These are phyloP conservation scores for Hericium rajendrae DNA, from an alignment of 768 basidiomycete genomes.

Conservation along the genomic window DNA sequence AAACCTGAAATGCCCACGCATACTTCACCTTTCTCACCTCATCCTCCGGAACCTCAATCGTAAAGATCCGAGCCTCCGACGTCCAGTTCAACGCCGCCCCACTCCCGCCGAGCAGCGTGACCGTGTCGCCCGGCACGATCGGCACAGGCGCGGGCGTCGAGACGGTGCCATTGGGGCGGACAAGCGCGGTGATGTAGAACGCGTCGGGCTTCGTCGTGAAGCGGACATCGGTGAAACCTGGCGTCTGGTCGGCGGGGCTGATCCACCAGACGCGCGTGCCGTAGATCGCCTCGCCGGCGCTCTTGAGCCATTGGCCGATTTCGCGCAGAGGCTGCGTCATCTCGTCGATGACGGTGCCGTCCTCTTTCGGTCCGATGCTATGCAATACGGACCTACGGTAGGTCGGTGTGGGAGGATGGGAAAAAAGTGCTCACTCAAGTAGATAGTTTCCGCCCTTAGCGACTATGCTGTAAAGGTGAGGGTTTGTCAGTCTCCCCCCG, in stretches of 20 bases:
- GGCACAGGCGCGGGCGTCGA: slow-evolving; percentile 8
- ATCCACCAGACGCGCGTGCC: slow-evolving; percentile 11
- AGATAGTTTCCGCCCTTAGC: not conserved
- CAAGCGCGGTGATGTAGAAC: slow-evolving; percentile 23
- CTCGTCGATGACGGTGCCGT: slow-evolving; percentile 12
- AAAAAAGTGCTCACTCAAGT: not conserved
- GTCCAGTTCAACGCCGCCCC: slow-evolving; percentile 5
- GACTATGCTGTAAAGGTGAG: not conserved
- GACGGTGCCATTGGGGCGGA: slow-evolving; percentile 1
- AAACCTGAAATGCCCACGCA: not conserved
- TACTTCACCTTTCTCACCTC: not conserved
- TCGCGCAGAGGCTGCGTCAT: slow-evolving; percentile 9
- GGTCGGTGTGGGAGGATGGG: too few relatives aligned
- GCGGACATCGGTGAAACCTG: slow-evolving; percentile 11
- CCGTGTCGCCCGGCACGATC: slow-evolving; percentile 6
- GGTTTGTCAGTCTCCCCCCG: not conserved
- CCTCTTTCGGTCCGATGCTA: slow-evolving; percentile 8
- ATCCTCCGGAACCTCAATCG: not conserved
- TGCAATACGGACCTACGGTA: too few relatives aligned
- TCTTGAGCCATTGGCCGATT: slow-evolving; percentile 13
- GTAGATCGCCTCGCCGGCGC: slow-evolving; percentile 14
- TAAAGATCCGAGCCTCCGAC: not conserved
- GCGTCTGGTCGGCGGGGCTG: not conserved
- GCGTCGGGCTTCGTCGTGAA: slow-evolving; percentile 21
- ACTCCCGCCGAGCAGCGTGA: slow-evolving; percentile 11